Conservation (phyloP, 164 flowering plant species). For the Tetracentron sinense region DNA sequence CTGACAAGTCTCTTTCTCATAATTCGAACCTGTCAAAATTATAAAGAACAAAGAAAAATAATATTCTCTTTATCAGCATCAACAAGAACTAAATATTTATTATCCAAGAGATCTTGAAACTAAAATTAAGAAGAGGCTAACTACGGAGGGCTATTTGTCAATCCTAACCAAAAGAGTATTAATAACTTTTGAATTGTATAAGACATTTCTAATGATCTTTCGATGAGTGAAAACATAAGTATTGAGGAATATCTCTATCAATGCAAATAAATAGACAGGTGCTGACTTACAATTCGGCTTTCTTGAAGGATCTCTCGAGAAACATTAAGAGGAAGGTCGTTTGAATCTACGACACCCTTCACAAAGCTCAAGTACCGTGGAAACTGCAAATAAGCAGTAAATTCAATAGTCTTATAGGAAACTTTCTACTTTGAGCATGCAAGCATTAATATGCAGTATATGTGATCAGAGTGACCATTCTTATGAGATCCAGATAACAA, state of each 20-base stretch:
- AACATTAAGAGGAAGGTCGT: conserved; percentile 97
- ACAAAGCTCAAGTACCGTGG: conserved; percentile 96
- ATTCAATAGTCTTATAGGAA: not conserved
- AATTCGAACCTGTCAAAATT: conserved; percentile 67
- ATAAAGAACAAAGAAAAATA: conserved; percentile 4
- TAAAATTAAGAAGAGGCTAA: not conserved
- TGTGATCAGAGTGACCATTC: not conserved
- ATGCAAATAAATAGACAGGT: not conserved
- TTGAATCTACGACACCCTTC: conserved; percentile 94
- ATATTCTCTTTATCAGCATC: not conserved
- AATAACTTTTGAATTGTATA: too few relatives aligned
- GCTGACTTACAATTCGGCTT: conserved; percentile 83
- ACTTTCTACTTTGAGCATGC: not conserved
- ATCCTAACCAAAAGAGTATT: too few relatives aligned
- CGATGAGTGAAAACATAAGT: too few relatives aligned
- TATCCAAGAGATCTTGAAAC: not conserved
- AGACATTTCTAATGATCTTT: too few relatives aligned
- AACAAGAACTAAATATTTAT: not conserved
- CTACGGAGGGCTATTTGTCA: not conserved
- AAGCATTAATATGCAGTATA: not conserved
- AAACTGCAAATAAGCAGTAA: conserved; percentile 49
- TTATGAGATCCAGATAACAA: not conserved
- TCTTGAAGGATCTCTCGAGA: conserved; percentile 97
- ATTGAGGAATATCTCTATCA: not conserved
- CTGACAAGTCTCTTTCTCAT: conserved; percentile 98